Evolutionary conservation across 805 yeast genomes (phyloP).

Genomic region (Candida ovalis): DNA sequence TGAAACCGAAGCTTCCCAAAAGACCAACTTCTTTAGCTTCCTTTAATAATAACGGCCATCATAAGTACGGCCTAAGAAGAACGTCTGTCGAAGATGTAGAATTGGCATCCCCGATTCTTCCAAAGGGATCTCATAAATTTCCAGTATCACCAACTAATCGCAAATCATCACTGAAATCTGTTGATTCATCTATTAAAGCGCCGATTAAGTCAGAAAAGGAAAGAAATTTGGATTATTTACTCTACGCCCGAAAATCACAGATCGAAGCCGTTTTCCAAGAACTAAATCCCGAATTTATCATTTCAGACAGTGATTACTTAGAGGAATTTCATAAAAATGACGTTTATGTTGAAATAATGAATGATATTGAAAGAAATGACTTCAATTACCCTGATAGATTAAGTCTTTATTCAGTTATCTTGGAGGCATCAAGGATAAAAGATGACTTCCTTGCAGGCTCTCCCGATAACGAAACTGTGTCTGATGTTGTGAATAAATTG

Average conservation of each 20-base stretch:
- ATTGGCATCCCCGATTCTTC: constrained; percentile 6
- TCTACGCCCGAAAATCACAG: constrained; percentile 10
- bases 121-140: neutral
- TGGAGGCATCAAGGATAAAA: constrained; percentile 11
- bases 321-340: constrained; percentile 19
- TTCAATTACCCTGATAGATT: constrained; percentile 18
- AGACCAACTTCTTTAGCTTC: constrained; percentile 5
- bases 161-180: neutral
- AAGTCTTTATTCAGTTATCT: constrained; percentile 16
- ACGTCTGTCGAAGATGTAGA: constrained; percentile 15
- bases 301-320: constrained; percentile 18
- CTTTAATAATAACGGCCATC: too few species aligned
- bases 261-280: constrained; percentile 11
- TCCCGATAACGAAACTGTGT: neutral
- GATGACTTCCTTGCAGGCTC: constrained; percentile 3
- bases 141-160: neutral
- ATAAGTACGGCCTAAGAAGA: constrained; percentile 10
- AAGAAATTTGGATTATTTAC: constrained; percentile 8
- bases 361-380: constrained; percentile 18
- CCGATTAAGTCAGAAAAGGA: constrained; percentile 1
- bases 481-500: constrained; percentile 1
- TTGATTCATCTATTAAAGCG: too few species aligned
- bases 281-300: constrained; percentile 8
- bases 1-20: constrained; percentile 11
- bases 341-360: constrained; percentile 18